Conservation (phyloP, 306 rosid species). For the Acacia acuminata region DNA sequence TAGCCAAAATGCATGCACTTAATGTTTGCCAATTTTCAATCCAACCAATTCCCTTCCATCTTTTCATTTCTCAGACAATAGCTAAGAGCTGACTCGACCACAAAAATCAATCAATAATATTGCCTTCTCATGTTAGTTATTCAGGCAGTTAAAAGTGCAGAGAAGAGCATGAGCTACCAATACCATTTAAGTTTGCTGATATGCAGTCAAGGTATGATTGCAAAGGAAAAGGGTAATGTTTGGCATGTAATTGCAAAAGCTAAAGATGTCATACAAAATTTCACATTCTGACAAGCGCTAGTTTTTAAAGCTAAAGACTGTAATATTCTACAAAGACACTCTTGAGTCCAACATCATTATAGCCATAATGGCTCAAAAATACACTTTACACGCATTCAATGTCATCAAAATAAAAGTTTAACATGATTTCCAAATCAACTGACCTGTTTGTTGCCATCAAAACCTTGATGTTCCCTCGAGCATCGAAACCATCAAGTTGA, state of each 20-base stretch:
- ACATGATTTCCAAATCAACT: constrained; percentile 12
- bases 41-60: background rate
- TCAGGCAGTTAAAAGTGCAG: background rate
- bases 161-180: background rate
- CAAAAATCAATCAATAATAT: background rate
- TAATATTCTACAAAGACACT: background rate
- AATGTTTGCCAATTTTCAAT: background rate
- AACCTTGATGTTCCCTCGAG: constrained; percentile 86
- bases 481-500: constrained; percentile 91
- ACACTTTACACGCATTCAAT: background rate
- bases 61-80: background rate
- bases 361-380: background rate
- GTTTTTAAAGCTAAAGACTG: background rate
- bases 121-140: background rate
- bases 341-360: background rate
- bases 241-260: background rate
- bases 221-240: background rate
- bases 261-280: background rate
- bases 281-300: background rate
- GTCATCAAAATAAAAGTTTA: background rate
- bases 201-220: background rate
- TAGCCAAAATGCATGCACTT: constrained; percentile 3
- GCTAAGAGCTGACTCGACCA: too few species aligned
- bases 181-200: background rate
- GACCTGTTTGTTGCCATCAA: constrained; percentile 92